These are phyloP conservation scores for Trypanosoma conorhini DNA, from an alignment of 208 protist species.

Conservation along the genomic window DNA sequence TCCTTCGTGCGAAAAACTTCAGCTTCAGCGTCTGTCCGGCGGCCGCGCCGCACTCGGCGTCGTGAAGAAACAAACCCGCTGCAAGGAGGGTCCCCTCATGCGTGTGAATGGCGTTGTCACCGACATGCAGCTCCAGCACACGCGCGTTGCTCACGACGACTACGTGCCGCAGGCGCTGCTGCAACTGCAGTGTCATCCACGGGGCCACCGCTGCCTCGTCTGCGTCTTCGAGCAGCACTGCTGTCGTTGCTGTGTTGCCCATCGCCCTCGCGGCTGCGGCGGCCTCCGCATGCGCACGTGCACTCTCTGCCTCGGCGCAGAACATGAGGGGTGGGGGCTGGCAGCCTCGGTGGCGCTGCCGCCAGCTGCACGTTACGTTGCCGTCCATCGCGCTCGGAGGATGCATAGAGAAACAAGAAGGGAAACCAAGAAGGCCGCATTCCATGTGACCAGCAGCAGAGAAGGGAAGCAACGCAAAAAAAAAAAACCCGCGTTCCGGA, in stretches of 20 bases:
- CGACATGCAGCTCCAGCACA: slow-evolving; percentile 17
- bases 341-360: too few species aligned
- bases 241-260: background rate
- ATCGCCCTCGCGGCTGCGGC: slow-evolving; percentile 1
- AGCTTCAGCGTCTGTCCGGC: slow-evolving; percentile 32
- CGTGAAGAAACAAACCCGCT: slow-evolving; percentile 15
- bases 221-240: slow-evolving; percentile 1
- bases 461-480: background rate
- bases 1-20: slow-evolving; percentile 40
- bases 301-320: slow-evolving; percentile 2
- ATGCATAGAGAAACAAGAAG: slow-evolving; percentile 5
- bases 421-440: slow-evolving; percentile 2
- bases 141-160: slow-evolving; percentile 31
- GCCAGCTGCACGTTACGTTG: slow-evolving; percentile 28
- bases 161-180: slow-evolving; percentile 19
- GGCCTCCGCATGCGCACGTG: slow-evolving; percentile 10
- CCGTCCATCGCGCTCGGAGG: background rate
- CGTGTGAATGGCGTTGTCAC: slow-evolving; percentile 18
- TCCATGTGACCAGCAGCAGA: background rate
- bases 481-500: background rate
- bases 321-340: slow-evolving; percentile 5
- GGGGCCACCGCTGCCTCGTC: slow-evolving; percentile 15
- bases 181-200: slow-evolving; percentile 23
- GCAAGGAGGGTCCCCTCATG: slow-evolving; percentile 17
- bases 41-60: slow-evolving; percentile 6